Conservation (phyloP, 345 rosid genomes). For the Dipteronia sinensis region DNA sequence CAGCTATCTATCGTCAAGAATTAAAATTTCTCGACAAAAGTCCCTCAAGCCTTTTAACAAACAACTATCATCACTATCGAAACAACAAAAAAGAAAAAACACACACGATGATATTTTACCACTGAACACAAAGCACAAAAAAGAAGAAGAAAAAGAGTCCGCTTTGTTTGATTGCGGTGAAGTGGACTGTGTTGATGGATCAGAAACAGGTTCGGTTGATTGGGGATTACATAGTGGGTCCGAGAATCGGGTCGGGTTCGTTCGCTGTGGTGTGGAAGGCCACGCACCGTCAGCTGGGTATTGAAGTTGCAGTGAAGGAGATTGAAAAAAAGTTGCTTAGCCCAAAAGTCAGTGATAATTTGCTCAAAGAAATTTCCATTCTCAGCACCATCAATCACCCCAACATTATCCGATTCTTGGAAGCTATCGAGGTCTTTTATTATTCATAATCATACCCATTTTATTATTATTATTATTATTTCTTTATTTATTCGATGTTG, state of each 20-base stretch:
- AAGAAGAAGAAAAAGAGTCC: background rate
- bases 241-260: slow-evolving; percentile 74
- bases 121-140: background rate
- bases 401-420: slow-evolving; percentile 51
- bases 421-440: slow-evolving; percentile 48
- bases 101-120: slow-evolving; percentile 7
- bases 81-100: background rate
- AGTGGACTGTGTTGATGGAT: slow-evolving; percentile 45
- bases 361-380: slow-evolving; percentile 72
- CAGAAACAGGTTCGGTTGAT: slow-evolving; percentile 39
- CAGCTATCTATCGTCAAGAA: background rate
- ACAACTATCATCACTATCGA: background rate
- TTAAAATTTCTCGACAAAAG: background rate
- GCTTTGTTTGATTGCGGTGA: slow-evolving; percentile 9
- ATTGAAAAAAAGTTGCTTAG: slow-evolving; percentile 65
- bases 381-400: slow-evolving; percentile 82
- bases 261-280: slow-evolving; percentile 75
- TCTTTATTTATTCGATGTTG: background rate
- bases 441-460: background rate
- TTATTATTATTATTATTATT: no score
- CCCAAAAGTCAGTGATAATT: slow-evolving; percentile 67
- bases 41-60: background rate
- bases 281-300: slow-evolving; percentile 52
- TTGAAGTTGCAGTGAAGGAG: slow-evolving; percentile 71
- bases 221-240: slow-evolving; percentile 73